Percentiles rank a stretch among this genome's conserved stretches.
phyloP scores from a whole-genome alignment of 139 green algal genomes.

The Choricystis sp. region DNA sequence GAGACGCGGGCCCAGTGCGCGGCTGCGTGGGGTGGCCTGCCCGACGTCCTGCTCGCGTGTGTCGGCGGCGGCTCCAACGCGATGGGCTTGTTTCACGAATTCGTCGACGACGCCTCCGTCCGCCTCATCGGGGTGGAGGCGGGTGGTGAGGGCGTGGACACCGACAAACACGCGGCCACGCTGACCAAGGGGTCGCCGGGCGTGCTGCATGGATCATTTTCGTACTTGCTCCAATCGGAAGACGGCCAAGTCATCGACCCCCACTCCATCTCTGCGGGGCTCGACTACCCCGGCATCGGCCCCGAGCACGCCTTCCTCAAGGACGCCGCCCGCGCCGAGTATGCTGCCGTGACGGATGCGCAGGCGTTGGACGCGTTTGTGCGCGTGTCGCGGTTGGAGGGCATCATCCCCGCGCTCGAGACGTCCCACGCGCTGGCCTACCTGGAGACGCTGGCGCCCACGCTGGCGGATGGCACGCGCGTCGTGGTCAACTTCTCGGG shows the following conservation, averaged over 20 bases:
- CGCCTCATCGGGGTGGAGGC: constrained; percentile 55
- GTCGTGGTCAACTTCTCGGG: constrained; percentile 87
- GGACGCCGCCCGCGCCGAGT: constrained; percentile 83
- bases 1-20: constrained; percentile 67
- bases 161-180: constrained; percentile 90
- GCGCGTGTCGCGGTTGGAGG: constrained; percentile 66
- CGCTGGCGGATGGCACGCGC: constrained; percentile 48
- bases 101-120: constrained; percentile 78
- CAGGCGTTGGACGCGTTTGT: constrained; percentile 73
- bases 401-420: constrained; percentile 97
- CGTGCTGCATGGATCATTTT: constrained; percentile 90
- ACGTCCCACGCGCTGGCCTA: constrained; percentile 90
- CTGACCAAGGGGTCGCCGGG: constrained; percentile 83
- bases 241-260: constrained; percentile 97
- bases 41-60: constrained; percentile 92
- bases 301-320: constrained; percentile 97
- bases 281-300: constrained; percentile 95
- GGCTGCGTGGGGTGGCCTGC: constrained; percentile 69
- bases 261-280: constrained; percentile 89
- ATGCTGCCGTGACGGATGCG: constrained; percentile 81
- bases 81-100: constrained; percentile 98
- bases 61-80: constrained; percentile 95
- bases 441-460: constrained; percentile 70
- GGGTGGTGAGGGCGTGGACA: constrained; percentile 77
- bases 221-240: constrained; percentile 87